Evolutionary conservation across 495 filamentous ascomycete genomes (phyloP).

Genomic region (Lophiostoma macrostomum): DNA sequence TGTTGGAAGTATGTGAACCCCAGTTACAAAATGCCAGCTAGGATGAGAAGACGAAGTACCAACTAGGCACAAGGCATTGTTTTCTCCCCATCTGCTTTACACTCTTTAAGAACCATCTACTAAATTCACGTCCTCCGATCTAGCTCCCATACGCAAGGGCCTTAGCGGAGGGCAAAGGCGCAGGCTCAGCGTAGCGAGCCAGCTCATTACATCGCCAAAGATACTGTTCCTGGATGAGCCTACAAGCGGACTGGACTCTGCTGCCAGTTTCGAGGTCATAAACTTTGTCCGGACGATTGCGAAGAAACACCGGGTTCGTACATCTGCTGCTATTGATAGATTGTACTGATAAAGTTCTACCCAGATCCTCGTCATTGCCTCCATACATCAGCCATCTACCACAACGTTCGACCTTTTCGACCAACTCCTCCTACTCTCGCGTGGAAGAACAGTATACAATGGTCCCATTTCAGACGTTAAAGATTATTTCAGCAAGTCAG

Average conservation of each 20-base stretch:
- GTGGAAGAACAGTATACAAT: constrained; percentile 66
- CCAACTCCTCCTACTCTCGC: constrained; percentile 69
- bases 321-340: background rate
- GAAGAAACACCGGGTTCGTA: constrained; percentile 59
- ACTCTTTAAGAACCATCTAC: no score
- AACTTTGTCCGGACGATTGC: constrained; percentile 62
- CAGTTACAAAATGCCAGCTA: no score
- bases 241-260: constrained; percentile 73
- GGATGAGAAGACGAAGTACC: no score
- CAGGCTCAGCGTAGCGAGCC: constrained; percentile 70
- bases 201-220: constrained; percentile 73
- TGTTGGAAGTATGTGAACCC: no score
- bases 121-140: no score
- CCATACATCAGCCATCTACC: constrained; percentile 79
- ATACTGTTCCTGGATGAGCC: constrained; percentile 82
- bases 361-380: constrained; percentile 67
- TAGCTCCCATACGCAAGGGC: constrained; percentile 73
- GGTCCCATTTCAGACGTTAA: constrained; percentile 54
- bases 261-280: constrained; percentile 66
- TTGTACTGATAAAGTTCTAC: constrained; percentile 1
- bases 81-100: no score
- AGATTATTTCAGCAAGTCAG: constrained; percentile 57
- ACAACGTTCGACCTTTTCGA: constrained; percentile 75
- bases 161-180: constrained; percentile 79
- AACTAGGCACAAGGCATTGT: no score